Evolutionary conservation across 2,329 filamentous ascomycete species (phyloP).

Genomic region (Aspergillus nomiae): DNA sequence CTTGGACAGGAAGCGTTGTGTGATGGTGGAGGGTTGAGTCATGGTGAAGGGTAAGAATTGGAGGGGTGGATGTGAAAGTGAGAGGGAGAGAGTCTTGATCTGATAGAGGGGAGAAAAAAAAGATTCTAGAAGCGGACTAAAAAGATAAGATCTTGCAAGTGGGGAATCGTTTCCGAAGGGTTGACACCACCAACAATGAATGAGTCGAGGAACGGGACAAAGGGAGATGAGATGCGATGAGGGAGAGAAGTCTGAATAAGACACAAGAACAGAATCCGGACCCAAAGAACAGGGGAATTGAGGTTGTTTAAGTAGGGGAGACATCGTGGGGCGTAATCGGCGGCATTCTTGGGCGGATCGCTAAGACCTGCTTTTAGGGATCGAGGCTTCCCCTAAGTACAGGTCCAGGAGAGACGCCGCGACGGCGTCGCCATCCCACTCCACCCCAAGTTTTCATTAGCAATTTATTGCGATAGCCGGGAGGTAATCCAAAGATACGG

Average conservation of each 20-base stretch:
- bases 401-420: slow-evolving; percentile 46
- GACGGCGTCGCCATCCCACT: slow-evolving; percentile 28
- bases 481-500: not conserved
- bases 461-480: slow-evolving; percentile 17
- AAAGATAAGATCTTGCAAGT: slow-evolving; percentile 7
- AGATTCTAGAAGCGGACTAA: slow-evolving; percentile 1
- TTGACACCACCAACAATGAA: not conserved
- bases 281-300: slow-evolving; percentile 1
- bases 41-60: slow-evolving; percentile 35
- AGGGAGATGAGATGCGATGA: not conserved
- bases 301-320: slow-evolving; percentile 6
- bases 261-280: not conserved
- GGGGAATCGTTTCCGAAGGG: not conserved
- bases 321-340: slow-evolving; percentile 12
- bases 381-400: slow-evolving; percentile 51
- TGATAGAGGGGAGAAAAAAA: slow-evolving; percentile 8
- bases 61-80: not conserved
- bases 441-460: slow-evolving; percentile 28
- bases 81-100: slow-evolving; percentile 15
- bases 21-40: slow-evolving; percentile 60
- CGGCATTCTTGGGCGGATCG: slow-evolving; percentile 30
- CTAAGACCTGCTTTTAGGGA: slow-evolving; percentile 52
- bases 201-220: not conserved
- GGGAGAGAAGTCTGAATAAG: not conserved
- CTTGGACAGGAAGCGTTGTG: slow-evolving; percentile 76